Evolutionary conservation across 345 rosid genomes (phyloP).

Genomic region (Heritiera littoralis): DNA sequence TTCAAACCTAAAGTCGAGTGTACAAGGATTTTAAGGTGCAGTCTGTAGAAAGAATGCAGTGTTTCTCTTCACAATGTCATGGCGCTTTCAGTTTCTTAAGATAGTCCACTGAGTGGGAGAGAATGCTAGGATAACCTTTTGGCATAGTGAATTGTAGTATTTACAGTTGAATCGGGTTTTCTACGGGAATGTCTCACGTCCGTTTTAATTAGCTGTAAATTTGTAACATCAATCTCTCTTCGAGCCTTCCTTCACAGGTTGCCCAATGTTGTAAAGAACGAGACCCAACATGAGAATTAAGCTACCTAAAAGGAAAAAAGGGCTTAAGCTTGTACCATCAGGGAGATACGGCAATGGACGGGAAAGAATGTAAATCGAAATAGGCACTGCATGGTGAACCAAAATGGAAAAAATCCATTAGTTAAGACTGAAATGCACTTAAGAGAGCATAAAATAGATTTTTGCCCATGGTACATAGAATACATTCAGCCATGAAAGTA

Average conservation of each 20-base stretch:
- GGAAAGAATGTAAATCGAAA: conserved; percentile 66
- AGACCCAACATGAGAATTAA: conserved; percentile 64
- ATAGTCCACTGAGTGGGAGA: too few relatives aligned
- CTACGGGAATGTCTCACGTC: neutral
- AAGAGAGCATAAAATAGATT: too few relatives aligned
- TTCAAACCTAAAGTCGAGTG: too few relatives aligned
- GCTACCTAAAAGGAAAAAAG: conserved; percentile 55
- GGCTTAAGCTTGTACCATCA: conserved; percentile 70
- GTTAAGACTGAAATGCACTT: neutral
- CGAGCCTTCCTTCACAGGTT: conserved; percentile 33
- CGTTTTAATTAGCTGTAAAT: too few relatives aligned
- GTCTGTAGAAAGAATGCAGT: neutral
- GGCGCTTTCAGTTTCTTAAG: neutral
- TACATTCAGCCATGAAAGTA: neutral
- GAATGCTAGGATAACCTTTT: too few relatives aligned
- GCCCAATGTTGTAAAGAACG: conserved; percentile 57
- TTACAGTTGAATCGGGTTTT: neutral
- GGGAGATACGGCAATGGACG: conserved; percentile 84
- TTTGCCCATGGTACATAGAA: too few relatives aligned
- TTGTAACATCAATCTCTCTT: conserved; percentile 23
- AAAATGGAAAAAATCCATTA: too few relatives aligned
- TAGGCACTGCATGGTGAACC: conserved; percentile 56
- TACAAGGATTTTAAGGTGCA: too few relatives aligned
- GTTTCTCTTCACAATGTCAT: neutral
- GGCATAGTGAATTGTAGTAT: neutral